Conservation (phyloP, 225 moss, liverwort and hornwort species). For the Marchantia paleacea region DNA sequence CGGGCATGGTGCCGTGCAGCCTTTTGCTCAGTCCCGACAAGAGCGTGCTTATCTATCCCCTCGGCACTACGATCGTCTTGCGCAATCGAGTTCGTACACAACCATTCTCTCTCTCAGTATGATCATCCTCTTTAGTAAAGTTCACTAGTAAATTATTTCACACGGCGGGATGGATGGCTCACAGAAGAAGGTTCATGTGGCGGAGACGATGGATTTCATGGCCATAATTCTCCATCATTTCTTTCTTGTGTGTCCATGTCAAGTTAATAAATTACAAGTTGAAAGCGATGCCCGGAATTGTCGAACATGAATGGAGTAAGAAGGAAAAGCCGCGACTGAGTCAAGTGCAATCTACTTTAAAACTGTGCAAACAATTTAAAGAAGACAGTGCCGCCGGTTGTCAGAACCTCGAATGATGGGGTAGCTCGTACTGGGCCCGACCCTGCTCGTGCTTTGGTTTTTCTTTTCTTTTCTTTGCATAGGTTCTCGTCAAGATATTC, state of each 20-base stretch:
- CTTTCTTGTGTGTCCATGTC: too few relatives aligned
- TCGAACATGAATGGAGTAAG: background rate
- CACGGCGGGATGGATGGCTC: too few relatives aligned
- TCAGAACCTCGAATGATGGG: background rate
- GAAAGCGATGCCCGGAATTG: too few relatives aligned
- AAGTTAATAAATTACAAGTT: too few relatives aligned
- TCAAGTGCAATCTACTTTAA: background rate
- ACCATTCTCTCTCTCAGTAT: background rate
- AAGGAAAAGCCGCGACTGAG: background rate
- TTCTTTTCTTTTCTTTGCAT: background rate
- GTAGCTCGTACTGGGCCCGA: background rate
- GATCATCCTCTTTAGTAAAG: too few relatives aligned
- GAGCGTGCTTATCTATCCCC: conserved; percentile 78
- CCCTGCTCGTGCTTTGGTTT: background rate
- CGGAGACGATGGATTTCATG: too few relatives aligned
- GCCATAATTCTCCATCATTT: too few relatives aligned
- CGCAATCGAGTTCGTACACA: conserved; percentile 56
- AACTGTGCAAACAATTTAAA: background rate
- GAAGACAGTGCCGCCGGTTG: background rate
- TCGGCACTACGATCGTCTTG: conserved; percentile 91
- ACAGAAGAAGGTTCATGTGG: too few relatives aligned
- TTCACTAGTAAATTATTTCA: too few relatives aligned
- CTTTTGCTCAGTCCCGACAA: conserved; percentile 75
- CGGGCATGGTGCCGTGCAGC: conserved; percentile 67
- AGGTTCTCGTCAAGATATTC: background rate